A percentile compares a stretch with the other conserved stretches of the same genome.
phyloP scores from a whole-genome alignment of 1,284 basidiomycete species.

The Naganishia cerealis region DNA sequence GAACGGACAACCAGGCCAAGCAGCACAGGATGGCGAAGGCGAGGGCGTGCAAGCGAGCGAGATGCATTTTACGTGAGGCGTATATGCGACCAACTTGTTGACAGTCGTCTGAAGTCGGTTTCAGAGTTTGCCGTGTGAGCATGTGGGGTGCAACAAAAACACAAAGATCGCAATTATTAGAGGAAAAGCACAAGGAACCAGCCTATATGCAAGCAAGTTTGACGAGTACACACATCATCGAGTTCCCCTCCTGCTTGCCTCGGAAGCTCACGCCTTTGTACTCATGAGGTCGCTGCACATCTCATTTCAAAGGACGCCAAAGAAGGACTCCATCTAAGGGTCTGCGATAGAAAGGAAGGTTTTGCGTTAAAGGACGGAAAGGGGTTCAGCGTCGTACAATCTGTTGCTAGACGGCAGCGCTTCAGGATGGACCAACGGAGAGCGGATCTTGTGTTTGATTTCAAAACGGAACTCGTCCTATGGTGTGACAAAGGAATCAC shows the following conservation, averaged over 20 bases:
- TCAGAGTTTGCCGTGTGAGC: neutral
- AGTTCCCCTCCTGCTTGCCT: neutral
- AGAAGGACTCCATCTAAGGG: too few species aligned
- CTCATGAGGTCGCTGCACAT: neutral
- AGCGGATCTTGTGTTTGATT: too few species aligned
- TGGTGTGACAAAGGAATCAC: too few species aligned
- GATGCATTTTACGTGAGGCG: neutral
- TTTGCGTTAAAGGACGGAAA: too few species aligned
- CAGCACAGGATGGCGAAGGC: conserved; percentile 7
- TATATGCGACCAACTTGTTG: neutral
- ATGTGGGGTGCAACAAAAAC: too few species aligned
- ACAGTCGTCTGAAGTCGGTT: neutral
- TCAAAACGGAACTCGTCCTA: too few species aligned
- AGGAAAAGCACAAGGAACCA: neutral
- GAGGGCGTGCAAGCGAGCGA: neutral
- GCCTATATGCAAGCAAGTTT: neutral
- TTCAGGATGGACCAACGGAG: too few species aligned
- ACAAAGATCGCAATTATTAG: neutral
- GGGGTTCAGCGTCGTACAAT: too few species aligned
- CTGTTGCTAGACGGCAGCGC: too few species aligned
- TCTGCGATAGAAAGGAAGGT: too few species aligned
- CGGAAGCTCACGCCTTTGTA: neutral
- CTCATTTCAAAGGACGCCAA: too few species aligned
- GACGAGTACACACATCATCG: neutral
- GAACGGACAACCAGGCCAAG: neutral